These are phyloP conservation scores for Penicillium angulare DNA, from an alignment of 495 filamentous ascomycete genomes.

Conservation along the genomic window DNA sequence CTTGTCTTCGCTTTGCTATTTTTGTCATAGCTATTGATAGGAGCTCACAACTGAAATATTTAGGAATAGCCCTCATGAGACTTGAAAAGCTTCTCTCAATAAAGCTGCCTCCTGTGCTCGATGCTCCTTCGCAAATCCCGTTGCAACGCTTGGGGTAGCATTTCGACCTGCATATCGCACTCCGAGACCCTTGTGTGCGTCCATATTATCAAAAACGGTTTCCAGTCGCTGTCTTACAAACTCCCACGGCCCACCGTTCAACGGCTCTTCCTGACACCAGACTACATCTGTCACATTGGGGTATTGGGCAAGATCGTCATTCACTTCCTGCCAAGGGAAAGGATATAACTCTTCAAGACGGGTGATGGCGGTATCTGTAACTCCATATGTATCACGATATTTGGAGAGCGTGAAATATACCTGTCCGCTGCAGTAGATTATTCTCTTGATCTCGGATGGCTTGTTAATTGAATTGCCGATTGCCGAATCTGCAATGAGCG, in stretches of 20 bases:
- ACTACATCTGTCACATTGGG: slow-evolving; percentile 95
- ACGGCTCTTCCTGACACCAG: slow-evolving; percentile 94
- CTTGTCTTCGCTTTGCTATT: no score
- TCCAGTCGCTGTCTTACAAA: no score
- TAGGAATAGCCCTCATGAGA: no score
- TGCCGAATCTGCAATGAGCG: slow-evolving; percentile 89
- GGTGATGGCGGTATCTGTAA: slow-evolving; percentile 87
- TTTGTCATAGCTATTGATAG: no score
- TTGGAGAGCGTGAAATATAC: slow-evolving; percentile 88
- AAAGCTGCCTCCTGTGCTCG: no score
- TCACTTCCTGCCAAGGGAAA: slow-evolving; percentile 96
- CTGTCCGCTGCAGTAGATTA: slow-evolving; percentile 92
- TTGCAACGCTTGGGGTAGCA: no score
- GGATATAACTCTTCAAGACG: slow-evolving; percentile 97
- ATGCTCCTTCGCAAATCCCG: no score
- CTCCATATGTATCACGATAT: slow-evolving; percentile 77
- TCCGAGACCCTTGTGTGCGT: no score
- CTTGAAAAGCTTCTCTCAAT: no score
- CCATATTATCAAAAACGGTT: no score
- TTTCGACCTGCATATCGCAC: no score
- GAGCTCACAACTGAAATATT: no score
- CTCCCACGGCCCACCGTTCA: slow-evolving; percentile 97
- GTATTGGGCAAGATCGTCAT: slow-evolving; percentile 93
- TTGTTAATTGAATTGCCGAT: slow-evolving; percentile 72
- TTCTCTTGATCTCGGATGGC: slow-evolving; percentile 85